Conservation (phyloP, 345 rosid species). For the Populus simonii region DNA sequence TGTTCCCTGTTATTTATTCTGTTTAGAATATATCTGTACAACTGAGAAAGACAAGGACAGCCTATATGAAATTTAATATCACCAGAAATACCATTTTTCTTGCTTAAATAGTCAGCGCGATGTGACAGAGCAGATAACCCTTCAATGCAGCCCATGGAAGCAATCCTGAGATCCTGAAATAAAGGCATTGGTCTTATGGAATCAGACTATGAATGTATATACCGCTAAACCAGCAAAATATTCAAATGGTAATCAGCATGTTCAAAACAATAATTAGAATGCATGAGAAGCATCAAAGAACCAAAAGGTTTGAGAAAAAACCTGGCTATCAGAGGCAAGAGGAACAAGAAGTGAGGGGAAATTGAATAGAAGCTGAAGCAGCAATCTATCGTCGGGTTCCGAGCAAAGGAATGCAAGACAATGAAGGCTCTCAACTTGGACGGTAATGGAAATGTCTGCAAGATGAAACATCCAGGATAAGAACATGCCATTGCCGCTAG, state of each 20-base stretch:
- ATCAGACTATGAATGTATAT: constrained; percentile 2
- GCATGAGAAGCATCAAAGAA: background rate
- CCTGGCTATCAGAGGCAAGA: constrained; percentile 69
- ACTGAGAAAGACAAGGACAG: background rate
- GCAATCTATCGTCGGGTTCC: constrained; percentile 48
- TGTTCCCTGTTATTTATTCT: constrained; percentile 53
- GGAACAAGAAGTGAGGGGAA: constrained; percentile 77
- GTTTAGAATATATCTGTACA: constrained; percentile 5
- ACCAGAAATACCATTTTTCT: constrained; percentile 71
- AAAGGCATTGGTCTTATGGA: background rate
- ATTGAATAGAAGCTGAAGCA: constrained; percentile 56
- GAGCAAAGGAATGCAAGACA: constrained; percentile 66
- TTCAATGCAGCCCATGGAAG: constrained; percentile 84
- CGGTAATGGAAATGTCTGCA: constrained; percentile 57
- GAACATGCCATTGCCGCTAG: background rate
- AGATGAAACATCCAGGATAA: constrained; percentile 5
- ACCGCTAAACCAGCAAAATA: background rate
- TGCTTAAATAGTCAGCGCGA: constrained; percentile 60
- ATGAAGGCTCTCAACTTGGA: constrained; percentile 72
- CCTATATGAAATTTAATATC: background rate
- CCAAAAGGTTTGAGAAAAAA: constrained; percentile 12
- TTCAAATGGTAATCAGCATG: background rate
- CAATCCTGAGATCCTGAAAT: constrained; percentile 59
- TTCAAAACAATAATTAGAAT: background rate
- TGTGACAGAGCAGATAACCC: constrained; percentile 47